Evolutionary conservation across 208 protist genomes (phyloP).

Genomic region (Leishmania lainsoni): DNA sequence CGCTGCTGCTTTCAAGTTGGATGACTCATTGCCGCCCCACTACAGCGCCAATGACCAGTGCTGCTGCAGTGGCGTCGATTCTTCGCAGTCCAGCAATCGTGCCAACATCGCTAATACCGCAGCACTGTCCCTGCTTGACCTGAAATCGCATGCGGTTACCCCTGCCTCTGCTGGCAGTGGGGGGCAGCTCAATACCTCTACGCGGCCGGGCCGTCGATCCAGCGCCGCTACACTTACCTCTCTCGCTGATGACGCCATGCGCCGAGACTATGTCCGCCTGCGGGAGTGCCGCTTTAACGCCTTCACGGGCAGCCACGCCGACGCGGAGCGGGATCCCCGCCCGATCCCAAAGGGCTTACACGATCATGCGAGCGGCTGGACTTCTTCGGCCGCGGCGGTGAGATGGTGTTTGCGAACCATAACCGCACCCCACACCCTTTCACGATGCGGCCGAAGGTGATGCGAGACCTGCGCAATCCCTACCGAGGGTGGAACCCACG

Average conservation of each 20-base stretch:
- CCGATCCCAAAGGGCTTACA: constrained; percentile 81
- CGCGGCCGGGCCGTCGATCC: constrained; percentile 23
- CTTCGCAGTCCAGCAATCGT: neutral
- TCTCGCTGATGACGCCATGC: constrained; percentile 51
- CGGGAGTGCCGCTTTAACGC: constrained; percentile 28
- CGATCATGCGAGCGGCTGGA: constrained; percentile 84
- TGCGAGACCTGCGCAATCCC: constrained; percentile 75
- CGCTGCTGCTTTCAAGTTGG: neutral
- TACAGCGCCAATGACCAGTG: neutral
- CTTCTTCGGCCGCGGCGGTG: constrained; percentile 80
- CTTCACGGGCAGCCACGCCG: constrained; percentile 31
- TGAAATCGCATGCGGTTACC: constrained; percentile 1
- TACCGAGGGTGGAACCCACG: constrained; percentile 79
- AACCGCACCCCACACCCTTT: constrained; percentile 61
- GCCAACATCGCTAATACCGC: neutral
- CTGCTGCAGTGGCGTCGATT: neutral
- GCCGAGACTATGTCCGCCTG: constrained; percentile 34
- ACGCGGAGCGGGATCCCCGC: constrained; percentile 71
- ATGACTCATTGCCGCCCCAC: neutral
- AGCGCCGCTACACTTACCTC: constrained; percentile 54
- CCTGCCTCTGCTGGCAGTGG: neutral
- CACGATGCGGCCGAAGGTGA: constrained; percentile 84
- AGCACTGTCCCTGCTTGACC: constrained; percentile 15
- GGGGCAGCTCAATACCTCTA: neutral
- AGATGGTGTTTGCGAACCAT: constrained; percentile 86